Evolutionary conservation across 352 stramenopile genomes (phyloP).

Genomic region (Globisporangium carolinianum): DNA sequence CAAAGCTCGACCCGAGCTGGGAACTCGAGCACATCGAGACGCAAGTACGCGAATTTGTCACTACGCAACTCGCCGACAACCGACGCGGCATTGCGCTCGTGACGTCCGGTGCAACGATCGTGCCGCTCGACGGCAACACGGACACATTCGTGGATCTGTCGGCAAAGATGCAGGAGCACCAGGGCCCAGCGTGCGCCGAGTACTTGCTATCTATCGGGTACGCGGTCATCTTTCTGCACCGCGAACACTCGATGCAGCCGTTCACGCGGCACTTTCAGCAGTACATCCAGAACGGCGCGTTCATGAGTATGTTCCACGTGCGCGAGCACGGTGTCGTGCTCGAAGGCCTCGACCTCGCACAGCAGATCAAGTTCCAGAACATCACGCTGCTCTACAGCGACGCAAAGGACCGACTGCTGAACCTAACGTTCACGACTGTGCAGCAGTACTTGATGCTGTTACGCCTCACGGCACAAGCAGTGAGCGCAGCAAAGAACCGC

Average conservation of each 20-base stretch:
- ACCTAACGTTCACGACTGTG: slow-evolving; percentile 71
- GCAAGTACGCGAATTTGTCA: slow-evolving; percentile 51
- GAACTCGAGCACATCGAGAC: slow-evolving; percentile 29
- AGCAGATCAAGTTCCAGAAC: slow-evolving; percentile 67
- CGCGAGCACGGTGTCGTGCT: slow-evolving; percentile 50
- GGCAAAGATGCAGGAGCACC: slow-evolving; percentile 64
- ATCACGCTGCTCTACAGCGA: slow-evolving; percentile 50
- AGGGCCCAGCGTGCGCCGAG: slow-evolving; percentile 70
- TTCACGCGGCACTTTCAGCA: slow-evolving; percentile 83
- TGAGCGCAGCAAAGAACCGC: slow-evolving; percentile 51
- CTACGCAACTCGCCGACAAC: slow-evolving; percentile 38
- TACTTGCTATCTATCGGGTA: slow-evolving; percentile 76
- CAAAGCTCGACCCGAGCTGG: slow-evolving; percentile 51
- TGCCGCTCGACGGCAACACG: slow-evolving; percentile 56
- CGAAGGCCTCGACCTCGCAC: slow-evolving; percentile 51
- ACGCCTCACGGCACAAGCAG: slow-evolving; percentile 45
- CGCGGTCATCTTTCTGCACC: slow-evolving; percentile 76
- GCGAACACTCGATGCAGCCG: slow-evolving; percentile 66
- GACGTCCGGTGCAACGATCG: slow-evolving; percentile 71
- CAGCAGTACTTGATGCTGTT: slow-evolving; percentile 80
- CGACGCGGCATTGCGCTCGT: slow-evolving; percentile 70
- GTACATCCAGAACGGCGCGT: slow-evolving; percentile 74
- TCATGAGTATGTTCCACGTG: slow-evolving; percentile 77
- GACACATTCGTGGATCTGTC: slow-evolving; percentile 73
- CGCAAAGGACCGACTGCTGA: slow-evolving; percentile 60